Percentiles rank a stretch among this genome's conserved stretches.
Conservation (phyloP, 2,329 filamentous ascomycete species). For the Aspergillus candidus region DNA sequence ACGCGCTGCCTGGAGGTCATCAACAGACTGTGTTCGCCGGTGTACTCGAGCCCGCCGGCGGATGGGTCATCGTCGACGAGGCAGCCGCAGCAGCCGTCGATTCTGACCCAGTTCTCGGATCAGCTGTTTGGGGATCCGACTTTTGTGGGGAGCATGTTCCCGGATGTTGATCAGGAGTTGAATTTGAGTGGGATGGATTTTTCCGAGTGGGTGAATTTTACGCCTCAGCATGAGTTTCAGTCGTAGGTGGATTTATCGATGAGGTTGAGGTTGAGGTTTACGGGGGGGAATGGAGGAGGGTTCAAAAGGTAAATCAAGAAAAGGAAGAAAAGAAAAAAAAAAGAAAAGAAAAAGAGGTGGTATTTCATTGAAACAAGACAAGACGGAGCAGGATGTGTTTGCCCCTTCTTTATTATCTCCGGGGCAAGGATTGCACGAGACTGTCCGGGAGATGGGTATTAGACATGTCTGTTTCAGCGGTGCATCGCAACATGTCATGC, state of each 20-base stretch:
- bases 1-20: constrained; percentile 36
- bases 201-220: constrained; percentile 37
- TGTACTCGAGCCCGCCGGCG: constrained; percentile 15
- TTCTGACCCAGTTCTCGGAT: constrained; percentile 33
- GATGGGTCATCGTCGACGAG: constrained; percentile 8
- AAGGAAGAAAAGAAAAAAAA: no score
- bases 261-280: no score
- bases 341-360: no score
- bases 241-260: neutral
- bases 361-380: no score
- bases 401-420: no score
- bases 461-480: neutral
- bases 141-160: constrained; percentile 30
- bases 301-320: no score
- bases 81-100: constrained; percentile 19
- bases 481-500: neutral
- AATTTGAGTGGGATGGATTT: constrained; percentile 32
- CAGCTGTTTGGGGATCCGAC: constrained; percentile 31
- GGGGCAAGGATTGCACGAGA: no score
- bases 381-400: no score
- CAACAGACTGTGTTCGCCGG: constrained; percentile 32
- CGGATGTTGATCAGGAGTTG: constrained; percentile 27
- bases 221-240: constrained; percentile 18
- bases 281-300: no score
- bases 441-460: neutral